Percentiles rank a stretch among this genome's conserved stretches.
Conservation (phyloP, 1,284 basidiomycete genomes). For the Austroboletus novae-zelandiae region DNA sequence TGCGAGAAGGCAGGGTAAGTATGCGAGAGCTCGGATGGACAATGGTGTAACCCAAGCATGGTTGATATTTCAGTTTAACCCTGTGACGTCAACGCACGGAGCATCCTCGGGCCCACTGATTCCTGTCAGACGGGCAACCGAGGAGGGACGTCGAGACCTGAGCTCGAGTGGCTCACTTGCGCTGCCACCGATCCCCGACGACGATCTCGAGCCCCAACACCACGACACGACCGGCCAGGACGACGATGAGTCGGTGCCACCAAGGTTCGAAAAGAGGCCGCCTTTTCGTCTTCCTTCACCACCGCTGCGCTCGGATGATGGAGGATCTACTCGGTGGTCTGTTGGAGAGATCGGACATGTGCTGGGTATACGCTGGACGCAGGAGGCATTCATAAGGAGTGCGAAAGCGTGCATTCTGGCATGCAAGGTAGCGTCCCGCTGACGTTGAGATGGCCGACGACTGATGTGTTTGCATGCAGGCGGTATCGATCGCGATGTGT, state of each 20-base stretch:
- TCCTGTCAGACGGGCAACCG: slow-evolving; percentile 20
- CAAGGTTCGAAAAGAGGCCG: slow-evolving; percentile 14
- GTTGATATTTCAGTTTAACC: slow-evolving; percentile 20
- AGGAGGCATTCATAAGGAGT: slow-evolving; percentile 26
- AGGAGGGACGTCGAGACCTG: slow-evolving; percentile 9
- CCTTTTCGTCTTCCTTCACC: slow-evolving; percentile 15
- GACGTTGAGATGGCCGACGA: neutral
- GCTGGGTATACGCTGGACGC: slow-evolving; percentile 13
- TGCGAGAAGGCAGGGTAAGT: slow-evolving; percentile 66
- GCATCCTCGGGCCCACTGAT: slow-evolving; percentile 20
- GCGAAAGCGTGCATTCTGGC: slow-evolving; percentile 44
- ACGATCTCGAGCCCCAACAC: slow-evolving; percentile 1
- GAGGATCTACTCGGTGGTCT: neutral
- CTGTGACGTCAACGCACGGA: slow-evolving; percentile 9
- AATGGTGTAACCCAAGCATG: neutral
- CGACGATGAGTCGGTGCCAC: neutral
- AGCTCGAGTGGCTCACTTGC: slow-evolving; percentile 13
- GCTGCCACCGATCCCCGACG: slow-evolving; percentile 17
- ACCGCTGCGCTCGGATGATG: slow-evolving; percentile 1
- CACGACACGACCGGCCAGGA: slow-evolving; percentile 2
- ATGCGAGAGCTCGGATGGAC: neutral
- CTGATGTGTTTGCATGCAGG: slow-evolving; percentile 33
- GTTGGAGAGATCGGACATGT: slow-evolving; percentile 11
- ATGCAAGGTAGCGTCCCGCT: slow-evolving; percentile 42
- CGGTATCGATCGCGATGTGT: slow-evolving; percentile 21